Percentiles rank a stretch among this genome's conserved stretches.
Evolutionary conservation across 192 early-diverging fungal genomes (phyloP).

Genomic region (Mortierella claussenii): DNA sequence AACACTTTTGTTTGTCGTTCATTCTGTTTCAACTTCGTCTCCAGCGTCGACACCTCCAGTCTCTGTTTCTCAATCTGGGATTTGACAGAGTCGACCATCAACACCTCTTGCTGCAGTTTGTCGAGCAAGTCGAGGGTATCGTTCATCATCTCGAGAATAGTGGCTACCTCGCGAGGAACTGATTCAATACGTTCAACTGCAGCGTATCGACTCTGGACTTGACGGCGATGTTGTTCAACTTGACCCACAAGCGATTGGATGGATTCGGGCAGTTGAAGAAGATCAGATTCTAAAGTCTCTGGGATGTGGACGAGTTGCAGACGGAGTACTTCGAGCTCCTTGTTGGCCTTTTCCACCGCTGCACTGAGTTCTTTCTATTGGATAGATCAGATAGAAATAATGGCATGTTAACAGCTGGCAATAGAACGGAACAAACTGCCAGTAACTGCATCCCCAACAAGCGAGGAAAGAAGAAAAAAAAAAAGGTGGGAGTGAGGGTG

Average conservation of each 20-base stretch:
- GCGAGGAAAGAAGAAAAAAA: neutral
- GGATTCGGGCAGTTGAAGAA: conserved; percentile 26
- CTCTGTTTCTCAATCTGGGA: conserved; percentile 32
- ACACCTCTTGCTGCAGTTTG: neutral
- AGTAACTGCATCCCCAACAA: no score
- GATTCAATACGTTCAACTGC: conserved; percentile 23
- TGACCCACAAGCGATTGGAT: conserved; percentile 11
- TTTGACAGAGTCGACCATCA: conserved; percentile 4
- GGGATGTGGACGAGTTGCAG: conserved; percentile 33
- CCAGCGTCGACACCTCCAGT: conserved; percentile 7
- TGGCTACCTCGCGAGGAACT: conserved; percentile 12
- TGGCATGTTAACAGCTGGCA: neutral
- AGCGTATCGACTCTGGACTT: conserved; percentile 6
- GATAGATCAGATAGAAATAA: neutral
- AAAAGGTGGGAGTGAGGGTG: no score
- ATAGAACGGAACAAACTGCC: neutral
- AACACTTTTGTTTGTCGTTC: conserved; percentile 6
- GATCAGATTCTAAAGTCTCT: conserved; percentile 37
- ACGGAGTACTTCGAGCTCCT: conserved; percentile 18
- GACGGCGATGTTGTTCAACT: conserved; percentile 17
- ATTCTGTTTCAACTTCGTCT: conserved; percentile 12
- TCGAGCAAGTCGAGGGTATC: conserved; percentile 19
- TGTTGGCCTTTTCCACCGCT: conserved; percentile 17
- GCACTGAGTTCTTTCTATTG: conserved; percentile 26
- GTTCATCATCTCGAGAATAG: conserved; percentile 25